A percentile compares a stretch with the other conserved stretches of the same genome.
These are phyloP conservation scores for Mucor circinelloides DNA, from an alignment of 371 early-diverging fungal genomes.

Conservation along the genomic window DNA sequence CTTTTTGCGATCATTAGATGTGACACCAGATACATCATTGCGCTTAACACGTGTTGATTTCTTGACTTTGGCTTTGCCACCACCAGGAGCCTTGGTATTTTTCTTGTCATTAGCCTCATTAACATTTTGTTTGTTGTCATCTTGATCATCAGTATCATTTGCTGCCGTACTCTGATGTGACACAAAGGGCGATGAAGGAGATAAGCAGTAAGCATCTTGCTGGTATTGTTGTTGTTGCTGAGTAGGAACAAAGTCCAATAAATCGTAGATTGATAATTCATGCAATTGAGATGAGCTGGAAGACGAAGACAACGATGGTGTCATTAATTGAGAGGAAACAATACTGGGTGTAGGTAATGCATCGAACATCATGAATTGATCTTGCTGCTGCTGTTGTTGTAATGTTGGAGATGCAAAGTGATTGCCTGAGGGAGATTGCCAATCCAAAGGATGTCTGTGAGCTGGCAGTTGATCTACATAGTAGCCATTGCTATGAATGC, in stretches of 20 bases:
- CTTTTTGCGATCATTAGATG: not conserved
- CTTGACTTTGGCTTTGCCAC: not conserved
- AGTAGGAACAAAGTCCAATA: not conserved
- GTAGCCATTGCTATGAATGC: not conserved
- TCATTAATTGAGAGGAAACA: slow-evolving; percentile 3
- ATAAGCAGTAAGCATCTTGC: not conserved
- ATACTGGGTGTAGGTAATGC: not conserved
- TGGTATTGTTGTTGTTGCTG: not conserved
- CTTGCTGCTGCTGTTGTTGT: not conserved
- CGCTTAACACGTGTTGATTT: slow-evolving; percentile 12
- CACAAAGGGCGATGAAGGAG: not conserved
- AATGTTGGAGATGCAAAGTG: not conserved
- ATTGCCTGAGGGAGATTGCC: not conserved
- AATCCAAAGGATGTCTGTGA: not conserved
- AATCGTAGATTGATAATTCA: not conserved
- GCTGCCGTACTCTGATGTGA: not conserved
- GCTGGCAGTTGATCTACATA: too few species aligned
- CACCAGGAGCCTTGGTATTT: not conserved
- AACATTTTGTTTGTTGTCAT: not conserved
- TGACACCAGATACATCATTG: not conserved
- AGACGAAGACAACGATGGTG: not conserved
- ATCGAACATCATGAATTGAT: slow-evolving; percentile 3
- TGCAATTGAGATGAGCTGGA: not conserved
- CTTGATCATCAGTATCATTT: not conserved
- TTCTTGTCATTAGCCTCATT: not conserved